These are phyloP conservation scores for Choanephora cucurbitarum DNA, from an alignment of 371 early-diverging fungal genomes.

Conservation along the genomic window DNA sequence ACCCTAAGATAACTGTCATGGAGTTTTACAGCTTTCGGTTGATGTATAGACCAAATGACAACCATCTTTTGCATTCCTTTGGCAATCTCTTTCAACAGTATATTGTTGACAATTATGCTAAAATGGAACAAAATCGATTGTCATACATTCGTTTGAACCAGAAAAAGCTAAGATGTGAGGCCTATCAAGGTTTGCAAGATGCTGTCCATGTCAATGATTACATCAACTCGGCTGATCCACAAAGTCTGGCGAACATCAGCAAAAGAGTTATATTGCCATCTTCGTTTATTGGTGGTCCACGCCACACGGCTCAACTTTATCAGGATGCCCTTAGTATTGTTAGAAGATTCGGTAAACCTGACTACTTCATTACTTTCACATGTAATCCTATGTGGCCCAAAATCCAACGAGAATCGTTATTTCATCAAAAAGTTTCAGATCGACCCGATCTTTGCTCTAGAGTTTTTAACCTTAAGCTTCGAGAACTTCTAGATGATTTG, in stretches of 20 bases:
- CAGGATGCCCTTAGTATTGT: conserved; percentile 38
- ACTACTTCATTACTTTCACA: conserved; percentile 41
- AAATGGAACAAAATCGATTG: not conserved
- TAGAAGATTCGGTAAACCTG: conserved; percentile 23
- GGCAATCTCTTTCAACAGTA: conserved; percentile 8
- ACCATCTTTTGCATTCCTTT: not conserved
- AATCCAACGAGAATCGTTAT: conserved; percentile 15
- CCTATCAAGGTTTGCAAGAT: conserved; percentile 3
- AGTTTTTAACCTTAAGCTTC: conserved; percentile 28
- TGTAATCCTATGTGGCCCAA: conserved; percentile 39
- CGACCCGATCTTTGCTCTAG: conserved; percentile 22
- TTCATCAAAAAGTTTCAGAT: conserved; percentile 15
- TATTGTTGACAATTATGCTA: conserved; percentile 5
- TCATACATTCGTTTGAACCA: not conserved
- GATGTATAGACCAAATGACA: not conserved
- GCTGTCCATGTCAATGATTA: not conserved
- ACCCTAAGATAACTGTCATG: not conserved
- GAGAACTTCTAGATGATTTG: conserved; percentile 25
- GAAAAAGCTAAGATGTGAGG: not conserved
- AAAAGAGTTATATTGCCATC: conserved; percentile 11
- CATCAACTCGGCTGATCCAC: not conserved
- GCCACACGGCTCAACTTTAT: conserved; percentile 28
- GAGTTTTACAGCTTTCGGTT: conserved; percentile 1
- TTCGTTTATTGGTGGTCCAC: conserved; percentile 27
- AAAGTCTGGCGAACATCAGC: not conserved